Evolutionary conservation across 2,329 filamentous ascomycete genomes (phyloP), one percentile per base, ranked within the genome.

Genomic region (Hymenoscyphus scutula): DNA sequence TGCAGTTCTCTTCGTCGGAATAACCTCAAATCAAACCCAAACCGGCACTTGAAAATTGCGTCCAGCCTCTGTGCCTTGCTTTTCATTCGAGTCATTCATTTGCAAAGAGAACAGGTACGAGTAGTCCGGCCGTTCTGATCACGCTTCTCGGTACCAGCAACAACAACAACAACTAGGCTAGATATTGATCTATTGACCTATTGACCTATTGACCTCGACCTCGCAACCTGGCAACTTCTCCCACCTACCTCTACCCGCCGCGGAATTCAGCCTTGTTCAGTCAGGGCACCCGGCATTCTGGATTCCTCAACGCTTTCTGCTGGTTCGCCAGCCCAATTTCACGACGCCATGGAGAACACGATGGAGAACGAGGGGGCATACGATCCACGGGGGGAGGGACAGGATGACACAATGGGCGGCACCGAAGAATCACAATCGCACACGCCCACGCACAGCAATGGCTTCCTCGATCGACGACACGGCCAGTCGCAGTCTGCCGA

Each of bases 291-390:
- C 65, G 67, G 63, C 77, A 80, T 74, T 65, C 80, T 84, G 82
- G 83, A 86, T 81, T 79, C 79, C 66, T 80, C 80, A 64, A 80
- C 76, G 19, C 70, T 81, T 37, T 77, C 78, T 55, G 76, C 76
- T 71, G 81, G 80, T 76, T 82, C 81, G 64, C 75, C 77, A 73
- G 80, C 76, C 77, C 81, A 82, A 71, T 81, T 79, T 71, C 79
- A 80, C 79, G 79, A 81, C 80, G 77, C 78, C 63, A 74, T 82
- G 69, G 79, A 82, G 54, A 62, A 54, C 70, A 80, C 67, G 23
- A 74, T 74, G 71, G 72, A 74, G 19, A 82, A 83, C 79, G 83
- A 86, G 62, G 76, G 77, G 64, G 76, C 80, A 58, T 75, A 76
- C 55, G 68, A 74, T 19, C 66, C 61, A 62, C 69, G 70, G 61